Conservation (phyloP, 2,329 filamentous ascomycete species). For the Chaetomiaceae sp. region DNA sequence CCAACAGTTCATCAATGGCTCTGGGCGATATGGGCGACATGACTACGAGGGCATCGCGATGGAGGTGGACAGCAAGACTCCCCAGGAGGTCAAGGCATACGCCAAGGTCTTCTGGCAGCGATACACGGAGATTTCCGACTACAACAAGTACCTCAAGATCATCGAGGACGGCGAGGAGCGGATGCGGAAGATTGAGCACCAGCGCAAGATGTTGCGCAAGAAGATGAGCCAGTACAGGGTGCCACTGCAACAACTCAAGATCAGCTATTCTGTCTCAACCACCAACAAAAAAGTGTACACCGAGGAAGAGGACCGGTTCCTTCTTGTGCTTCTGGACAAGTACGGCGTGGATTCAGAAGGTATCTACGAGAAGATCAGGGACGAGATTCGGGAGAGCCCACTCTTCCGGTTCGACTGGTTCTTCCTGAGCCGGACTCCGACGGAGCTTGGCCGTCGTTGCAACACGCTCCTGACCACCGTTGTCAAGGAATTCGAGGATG, state of each 20-base stretch:
- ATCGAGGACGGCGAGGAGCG: conserved; percentile 94
- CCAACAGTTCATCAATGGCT: conserved; percentile 95
- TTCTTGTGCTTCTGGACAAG: conserved; percentile 88
- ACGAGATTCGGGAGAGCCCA: conserved; percentile 90
- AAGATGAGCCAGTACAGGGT: conserved; percentile 98
- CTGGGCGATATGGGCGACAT: conserved; percentile 82
- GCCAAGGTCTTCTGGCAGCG: conserved; percentile 96
- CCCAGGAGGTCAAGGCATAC: conserved; percentile 82
- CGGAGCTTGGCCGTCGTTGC: conserved; percentile 87
- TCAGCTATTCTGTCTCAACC: conserved; percentile 97
- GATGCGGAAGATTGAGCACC: conserved; percentile 81
- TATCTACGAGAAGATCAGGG: conserved; percentile 90
- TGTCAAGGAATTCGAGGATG: conserved; percentile 85
- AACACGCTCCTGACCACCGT: conserved; percentile 92
- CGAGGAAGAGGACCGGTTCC: conserved; percentile 93
- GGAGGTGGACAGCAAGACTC: conserved; percentile 86
- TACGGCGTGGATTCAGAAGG: conserved; percentile 87
- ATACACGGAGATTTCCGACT: conserved; percentile 85
- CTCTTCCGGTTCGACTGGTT: conserved; percentile 99
- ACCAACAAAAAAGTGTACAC: conserved; percentile 99
- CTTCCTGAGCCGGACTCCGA: conserved; percentile 89
- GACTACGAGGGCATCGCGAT: conserved; percentile 81
- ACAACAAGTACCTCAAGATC: conserved; percentile 78
- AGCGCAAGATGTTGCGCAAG: conserved; percentile 87
- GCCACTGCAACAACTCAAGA: conserved; percentile 93